Evolutionary conservation across 2,329 filamentous ascomycete genomes (phyloP).

Genomic region (Dothiorella sarmentorum): DNA sequence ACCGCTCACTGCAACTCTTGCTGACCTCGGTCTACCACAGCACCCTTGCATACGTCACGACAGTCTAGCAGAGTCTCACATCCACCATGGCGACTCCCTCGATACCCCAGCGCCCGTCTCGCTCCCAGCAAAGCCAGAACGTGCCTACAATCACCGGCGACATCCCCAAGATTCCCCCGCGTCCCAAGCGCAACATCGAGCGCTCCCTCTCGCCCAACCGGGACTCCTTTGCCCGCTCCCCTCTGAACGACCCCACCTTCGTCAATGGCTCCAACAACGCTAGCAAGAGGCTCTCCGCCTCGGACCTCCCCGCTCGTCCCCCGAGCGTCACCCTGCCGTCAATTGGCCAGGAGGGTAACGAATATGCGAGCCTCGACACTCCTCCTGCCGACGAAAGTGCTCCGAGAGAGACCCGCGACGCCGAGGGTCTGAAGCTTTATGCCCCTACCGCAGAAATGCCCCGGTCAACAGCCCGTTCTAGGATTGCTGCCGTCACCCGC

Average conservation of each 20-base stretch:
- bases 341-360: conserved; percentile 82
- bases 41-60: not conserved
- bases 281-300: conserved; percentile 30
- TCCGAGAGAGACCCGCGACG: conserved; percentile 72
- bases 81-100: conserved; percentile 49
- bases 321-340: conserved; percentile 79
- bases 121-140: conserved; percentile 47
- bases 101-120: conserved; percentile 61
- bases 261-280: conserved; percentile 33
- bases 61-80: not conserved
- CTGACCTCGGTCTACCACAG: not conserved
- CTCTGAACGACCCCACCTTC: conserved; percentile 69
- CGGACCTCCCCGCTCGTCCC: conserved; percentile 56
- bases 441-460: conserved; percentile 86
- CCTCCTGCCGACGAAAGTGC: conserved; percentile 39
- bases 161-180: conserved; percentile 72
- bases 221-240: conserved; percentile 79
- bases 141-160: conserved; percentile 44
- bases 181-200: conserved; percentile 66
- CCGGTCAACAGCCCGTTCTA: conserved; percentile 74
- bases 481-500: conserved; percentile 78
- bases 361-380: conserved; percentile 57
- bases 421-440: conserved; percentile 78
- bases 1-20: too few relatives aligned
- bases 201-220: conserved; percentile 74